Base-by-base conservation (phyloP, 2,329 filamentous ascomycete species). In the Ophiostoma tasmaniense region DNA sequence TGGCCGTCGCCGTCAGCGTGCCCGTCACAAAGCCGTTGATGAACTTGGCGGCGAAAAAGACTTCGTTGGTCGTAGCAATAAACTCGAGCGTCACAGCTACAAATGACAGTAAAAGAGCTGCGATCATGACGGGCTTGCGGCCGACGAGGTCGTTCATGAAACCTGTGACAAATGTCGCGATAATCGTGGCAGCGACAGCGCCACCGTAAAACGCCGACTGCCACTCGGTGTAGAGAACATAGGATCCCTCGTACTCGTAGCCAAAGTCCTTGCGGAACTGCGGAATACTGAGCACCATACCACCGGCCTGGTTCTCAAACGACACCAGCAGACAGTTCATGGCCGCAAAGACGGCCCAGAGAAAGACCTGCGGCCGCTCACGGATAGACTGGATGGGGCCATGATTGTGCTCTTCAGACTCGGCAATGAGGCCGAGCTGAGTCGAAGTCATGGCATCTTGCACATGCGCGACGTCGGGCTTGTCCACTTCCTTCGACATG, bases 261-360 rank as follows among this genome's bases (percentile, higher is more conserved):
- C 79, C 80, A 72, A 81, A 81, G 70, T 80, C 78, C 67, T 80
- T 75, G 64, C 79, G 74, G 70, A 80, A 81, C 70, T 79, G 72
- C 10, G 78, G 78, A 28, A 81, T 80, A 25, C 77, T 76, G 37
- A 80, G 75, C 20, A 80, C 76, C 42, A 74, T 77, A 22, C 78
- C 77, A 14, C 75, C 73, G 28, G 78, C 78, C 68, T 78, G 64
- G 64, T 42, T 55, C 25, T 70, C 69, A 37, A 62, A 62, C 59
- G 59, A 62, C 30, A 62, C 59, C 28, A 62, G 59, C 14, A 62
- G 59, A 17, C 59, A 62, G 30, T 62, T 62, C 14, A 62, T 20
- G 14, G 59, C 59, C 2, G 59, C 59, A 33, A n/a, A 62, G 14
- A 62, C 59, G 30, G 59, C 59, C 59, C 59, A 62, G 14, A 62